Percentiles rank a stretch among this genome's conserved stretches.
These are phyloP conservation scores for Trichoderma polysporum DNA, from an alignment of 2,329 filamentous ascomycete genomes.

Conservation along the genomic window DNA sequence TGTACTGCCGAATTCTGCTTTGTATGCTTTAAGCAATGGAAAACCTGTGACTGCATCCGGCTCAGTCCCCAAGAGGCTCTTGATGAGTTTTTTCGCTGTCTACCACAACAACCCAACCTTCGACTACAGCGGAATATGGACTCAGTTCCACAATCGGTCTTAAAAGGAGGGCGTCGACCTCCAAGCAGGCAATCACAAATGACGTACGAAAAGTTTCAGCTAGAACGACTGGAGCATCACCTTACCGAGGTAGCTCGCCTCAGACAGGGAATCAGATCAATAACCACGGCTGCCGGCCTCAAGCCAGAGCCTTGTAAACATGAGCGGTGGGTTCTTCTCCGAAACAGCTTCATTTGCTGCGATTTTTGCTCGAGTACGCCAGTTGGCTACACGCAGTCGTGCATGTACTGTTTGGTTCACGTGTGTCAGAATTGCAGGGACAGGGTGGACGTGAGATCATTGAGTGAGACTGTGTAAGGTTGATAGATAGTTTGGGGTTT, in stretches of 20 bases:
- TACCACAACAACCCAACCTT: too few species aligned
- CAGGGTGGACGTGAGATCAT: not conserved
- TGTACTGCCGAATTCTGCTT: not conserved
- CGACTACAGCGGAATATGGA: too few species aligned
- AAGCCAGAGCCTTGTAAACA: not conserved
- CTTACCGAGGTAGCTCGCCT: not conserved
- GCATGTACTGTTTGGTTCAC: not conserved
- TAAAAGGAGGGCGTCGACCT: too few species aligned
- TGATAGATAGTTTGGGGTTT: not conserved
- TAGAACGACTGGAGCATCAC: not conserved
- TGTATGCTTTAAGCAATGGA: not conserved
- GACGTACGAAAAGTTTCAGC: not conserved
- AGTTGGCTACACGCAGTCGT: not conserved
- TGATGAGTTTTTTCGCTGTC: not conserved
- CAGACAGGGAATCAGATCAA: not conserved
- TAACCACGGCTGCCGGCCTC: not conserved
- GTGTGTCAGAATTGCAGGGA: not conserved
- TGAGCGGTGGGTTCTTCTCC: not conserved
- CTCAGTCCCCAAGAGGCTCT: not conserved
- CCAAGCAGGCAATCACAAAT: not conserved
- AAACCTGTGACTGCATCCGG: not conserved
- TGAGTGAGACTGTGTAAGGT: not conserved
- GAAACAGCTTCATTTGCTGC: too few species aligned
- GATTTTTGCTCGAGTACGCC: not conserved
- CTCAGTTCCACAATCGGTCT: too few species aligned